A percentile compares a stretch with the other conserved stretches of the same genome.
Evolutionary conservation across 371 early-diverging fungal species (phyloP).

Genomic region (Mortierella sp.): DNA sequence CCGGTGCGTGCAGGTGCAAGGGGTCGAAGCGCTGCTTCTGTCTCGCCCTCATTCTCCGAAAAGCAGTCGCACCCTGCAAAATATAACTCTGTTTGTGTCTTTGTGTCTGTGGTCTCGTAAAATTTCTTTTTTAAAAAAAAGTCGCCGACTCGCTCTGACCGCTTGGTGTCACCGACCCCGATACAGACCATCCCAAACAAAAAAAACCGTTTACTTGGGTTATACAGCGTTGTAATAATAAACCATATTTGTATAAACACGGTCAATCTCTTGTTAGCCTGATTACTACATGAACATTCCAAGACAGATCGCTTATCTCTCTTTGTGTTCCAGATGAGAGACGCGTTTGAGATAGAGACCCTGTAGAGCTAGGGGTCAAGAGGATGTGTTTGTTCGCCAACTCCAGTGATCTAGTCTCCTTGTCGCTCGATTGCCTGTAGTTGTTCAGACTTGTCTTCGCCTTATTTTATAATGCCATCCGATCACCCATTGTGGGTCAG

Average conservation of each 20-base stretch:
- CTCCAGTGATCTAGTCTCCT: too few relatives aligned
- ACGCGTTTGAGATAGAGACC: conserved; percentile 6
- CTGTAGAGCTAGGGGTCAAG: not conserved
- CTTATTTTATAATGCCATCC: not conserved
- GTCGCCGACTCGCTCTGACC: conserved; percentile 21
- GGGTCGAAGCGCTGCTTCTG: conserved; percentile 3
- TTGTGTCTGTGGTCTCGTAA: not conserved
- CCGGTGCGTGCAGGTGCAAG: not conserved
- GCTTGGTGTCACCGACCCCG: conserved; percentile 21
- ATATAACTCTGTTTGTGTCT: too few relatives aligned
- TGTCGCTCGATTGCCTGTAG: too few relatives aligned
- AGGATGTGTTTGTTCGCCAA: not conserved
- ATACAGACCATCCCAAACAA: conserved; percentile 18
- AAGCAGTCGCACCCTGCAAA: not conserved
- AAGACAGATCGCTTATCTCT: not conserved
- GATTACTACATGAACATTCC: too few relatives aligned
- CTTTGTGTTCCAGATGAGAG: conserved; percentile 9
- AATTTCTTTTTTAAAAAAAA: not conserved
- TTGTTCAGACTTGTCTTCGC: too few relatives aligned
- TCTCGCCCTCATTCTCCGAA: conserved; percentile 13
- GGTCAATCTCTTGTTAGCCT: too few relatives aligned
- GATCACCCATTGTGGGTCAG: not conserved
- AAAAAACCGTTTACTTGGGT: not conserved
- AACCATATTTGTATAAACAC: not conserved
- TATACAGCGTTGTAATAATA: too few relatives aligned